These are phyloP conservation scores for Vanderwaltozyma verrucispora DNA, from an alignment of 805 yeast species.

Conservation along the genomic window DNA sequence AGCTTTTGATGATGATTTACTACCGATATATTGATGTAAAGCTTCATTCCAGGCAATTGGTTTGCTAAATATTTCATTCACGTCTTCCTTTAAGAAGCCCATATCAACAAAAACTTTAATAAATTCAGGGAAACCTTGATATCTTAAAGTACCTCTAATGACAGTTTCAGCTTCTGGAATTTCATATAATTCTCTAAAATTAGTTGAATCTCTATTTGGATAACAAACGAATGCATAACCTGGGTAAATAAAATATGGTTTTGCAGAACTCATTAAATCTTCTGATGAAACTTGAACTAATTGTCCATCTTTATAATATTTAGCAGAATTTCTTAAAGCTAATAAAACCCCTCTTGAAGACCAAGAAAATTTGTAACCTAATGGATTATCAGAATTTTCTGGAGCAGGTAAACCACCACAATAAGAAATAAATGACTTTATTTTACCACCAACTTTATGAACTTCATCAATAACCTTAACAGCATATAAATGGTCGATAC, in stretches of 20 bases:
- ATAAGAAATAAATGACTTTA: conserved; percentile 87
- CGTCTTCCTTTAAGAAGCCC: conserved; percentile 80
- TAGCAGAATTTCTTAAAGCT: conserved; percentile 90
- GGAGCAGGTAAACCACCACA: conserved; percentile 99
- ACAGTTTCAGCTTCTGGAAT: conserved; percentile 98
- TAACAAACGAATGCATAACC: conserved; percentile 91
- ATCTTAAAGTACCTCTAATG: conserved; percentile 93
- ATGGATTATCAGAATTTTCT: conserved; percentile 93
- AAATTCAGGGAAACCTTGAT: conserved; percentile 98
- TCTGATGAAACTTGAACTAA: conserved; percentile 72
- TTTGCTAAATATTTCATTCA: conserved; percentile 45
- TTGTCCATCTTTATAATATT: conserved; percentile 79
- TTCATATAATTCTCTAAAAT: conserved; percentile 80
- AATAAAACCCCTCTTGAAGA: conserved; percentile 95
- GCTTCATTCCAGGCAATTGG: conserved; percentile 84
- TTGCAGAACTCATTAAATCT: conserved; percentile 89
- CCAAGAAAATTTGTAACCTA: conserved; percentile 99
- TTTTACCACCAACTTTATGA: conserved; percentile 82
- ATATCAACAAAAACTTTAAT: conserved; percentile 89
- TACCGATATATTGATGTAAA: conserved; percentile 61
- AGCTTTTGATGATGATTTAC: conserved; percentile 54
- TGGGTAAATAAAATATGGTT: conserved; percentile 92
- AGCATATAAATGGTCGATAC: conserved; percentile 96
- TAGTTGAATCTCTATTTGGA: conserved; percentile 97
- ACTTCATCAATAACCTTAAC: conserved; percentile 97